Evolutionary conservation across 441 rosid genomes (phyloP).

Genomic region (Adansonia rubrostipa): DNA sequence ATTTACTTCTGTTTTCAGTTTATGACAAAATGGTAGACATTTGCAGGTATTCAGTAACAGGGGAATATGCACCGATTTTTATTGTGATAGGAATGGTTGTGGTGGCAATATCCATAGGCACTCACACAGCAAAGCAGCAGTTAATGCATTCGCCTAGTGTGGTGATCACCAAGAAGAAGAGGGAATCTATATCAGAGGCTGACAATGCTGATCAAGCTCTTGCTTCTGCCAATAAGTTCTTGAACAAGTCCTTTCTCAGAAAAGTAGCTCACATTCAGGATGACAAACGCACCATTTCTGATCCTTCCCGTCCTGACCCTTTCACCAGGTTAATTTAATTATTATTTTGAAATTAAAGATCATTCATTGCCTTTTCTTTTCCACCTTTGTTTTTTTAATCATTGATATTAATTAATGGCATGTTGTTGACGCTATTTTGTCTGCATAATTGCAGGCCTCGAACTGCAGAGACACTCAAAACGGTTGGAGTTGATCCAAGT

Average conservation of each 20-base stretch:
- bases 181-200: slow-evolving; percentile 35
- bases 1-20: neutral
- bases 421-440: neutral
- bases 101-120: slow-evolving; percentile 24
- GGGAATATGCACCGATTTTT: slow-evolving; percentile 27
- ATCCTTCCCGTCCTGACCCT: slow-evolving; percentile 28
- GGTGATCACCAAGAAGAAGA: slow-evolving; percentile 36
- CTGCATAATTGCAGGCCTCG: slow-evolving; percentile 27
- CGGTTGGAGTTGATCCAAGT: slow-evolving; percentile 30
- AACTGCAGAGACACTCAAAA: slow-evolving; percentile 32
- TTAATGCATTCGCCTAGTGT: slow-evolving; percentile 35
- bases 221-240: slow-evolving; percentile 25
- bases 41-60: slow-evolving; percentile 3
- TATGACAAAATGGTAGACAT: neutral
- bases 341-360: no score
- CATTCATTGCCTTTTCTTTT: neutral
- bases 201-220: slow-evolving; percentile 31
- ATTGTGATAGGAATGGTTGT: slow-evolving; percentile 27
- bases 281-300: slow-evolving; percentile 8
- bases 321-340: slow-evolving; percentile 20
- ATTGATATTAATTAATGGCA: neutral
- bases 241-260: slow-evolving; percentile 36
- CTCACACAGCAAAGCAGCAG: slow-evolving; percentile 39
- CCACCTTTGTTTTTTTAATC: neutral
- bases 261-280: slow-evolving; percentile 43